Conservation (phyloP, 306 rosid species). For the Fagus sylvatica region DNA sequence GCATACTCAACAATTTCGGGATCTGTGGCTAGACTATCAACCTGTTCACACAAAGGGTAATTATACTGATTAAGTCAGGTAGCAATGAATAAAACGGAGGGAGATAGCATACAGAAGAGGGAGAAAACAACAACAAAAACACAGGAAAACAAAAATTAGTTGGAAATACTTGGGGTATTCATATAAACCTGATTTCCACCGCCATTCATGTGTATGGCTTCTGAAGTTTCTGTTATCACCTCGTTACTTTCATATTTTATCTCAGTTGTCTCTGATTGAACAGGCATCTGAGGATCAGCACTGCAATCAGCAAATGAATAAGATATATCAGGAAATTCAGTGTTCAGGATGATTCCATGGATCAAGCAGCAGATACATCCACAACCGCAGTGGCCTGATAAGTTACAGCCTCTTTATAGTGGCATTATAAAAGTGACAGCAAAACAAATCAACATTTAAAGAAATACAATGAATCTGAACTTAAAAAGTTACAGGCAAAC, state of each 20-base stretch:
- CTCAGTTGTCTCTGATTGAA: slow-evolving; percentile 24
- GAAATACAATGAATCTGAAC: not conserved
- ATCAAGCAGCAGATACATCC: slow-evolving; percentile 8
- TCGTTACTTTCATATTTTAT: slow-evolving; percentile 49
- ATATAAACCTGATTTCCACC: slow-evolving; percentile 41
- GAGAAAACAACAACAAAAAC: slow-evolving; percentile 6
- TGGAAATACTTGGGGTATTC: not conserved
- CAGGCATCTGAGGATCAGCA: slow-evolving; percentile 40
- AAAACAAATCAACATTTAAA: not conserved
- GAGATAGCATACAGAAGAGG: slow-evolving; percentile 5
- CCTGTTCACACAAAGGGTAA: slow-evolving; percentile 45
- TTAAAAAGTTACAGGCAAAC: not conserved
- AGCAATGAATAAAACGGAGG: slow-evolving; percentile 4
- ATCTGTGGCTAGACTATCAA: slow-evolving; percentile 41
- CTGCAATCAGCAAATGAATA: slow-evolving; percentile 27
- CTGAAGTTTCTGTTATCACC: slow-evolving; percentile 44
- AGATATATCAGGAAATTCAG: slow-evolving; percentile 18
- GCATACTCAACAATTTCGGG: slow-evolving; percentile 44
- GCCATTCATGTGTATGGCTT: slow-evolving; percentile 34
- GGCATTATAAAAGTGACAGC: not conserved
- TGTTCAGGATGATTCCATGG: slow-evolving; percentile 4
- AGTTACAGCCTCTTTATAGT: not conserved
- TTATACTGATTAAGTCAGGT: slow-evolving; percentile 16
- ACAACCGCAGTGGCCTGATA: not conserved
- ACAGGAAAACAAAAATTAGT: not conserved